Evolutionary conservation across 2,329 filamentous ascomycete genomes (phyloP), one percentile per base, ranked within the genome.

Genomic region (Graphilbum fragrans): DNA sequence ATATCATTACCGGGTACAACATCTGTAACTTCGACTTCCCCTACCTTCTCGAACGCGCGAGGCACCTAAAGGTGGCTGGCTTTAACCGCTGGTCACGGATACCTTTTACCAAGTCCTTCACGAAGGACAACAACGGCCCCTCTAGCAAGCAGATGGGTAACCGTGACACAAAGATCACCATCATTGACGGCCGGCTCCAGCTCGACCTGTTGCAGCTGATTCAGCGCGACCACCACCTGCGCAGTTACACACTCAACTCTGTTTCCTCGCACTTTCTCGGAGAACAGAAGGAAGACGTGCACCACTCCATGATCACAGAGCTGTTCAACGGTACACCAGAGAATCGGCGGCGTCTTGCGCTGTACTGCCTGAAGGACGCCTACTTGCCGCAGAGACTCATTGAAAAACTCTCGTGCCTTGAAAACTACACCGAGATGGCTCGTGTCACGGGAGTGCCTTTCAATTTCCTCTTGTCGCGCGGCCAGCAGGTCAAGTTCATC

Each of bases 401-500:
- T 80, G 92, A 98, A 57, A 98, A 98, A 60, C 70, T 98, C 21
- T 96, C 94, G 56, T 96, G 92, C 62, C 69, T 98, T n/a, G 84
- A 94, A 62, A 98, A 98, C 58, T 96, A 96, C 55, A 96, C 92
- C 0, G 92, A 98, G 64, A 98, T 98, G 92, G 90, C 92, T 44
- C 92, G 92, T 76, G 92, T 98, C 62, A 98, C 93, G 21, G 92
- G 92, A 52, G 90, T 98, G 5, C 92, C 92, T 0, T 98, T 98
- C 69, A 96, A 94, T 57, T 94, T 82, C 55, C 72, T 98, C 35
- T 72, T 98, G 2, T 79, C 92, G 20, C 80, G 88, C 55, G 92
- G 92, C 35, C 92, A 98, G 59, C 93, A 98, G 61, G 80, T 98
- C 58, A 94, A 94, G 55, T 98, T 98, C 63, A 77, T 98, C 64